phyloP scores from a whole-genome alignment of 768 basidiomycete species.

The Cyclocybe aegerita region DNA sequence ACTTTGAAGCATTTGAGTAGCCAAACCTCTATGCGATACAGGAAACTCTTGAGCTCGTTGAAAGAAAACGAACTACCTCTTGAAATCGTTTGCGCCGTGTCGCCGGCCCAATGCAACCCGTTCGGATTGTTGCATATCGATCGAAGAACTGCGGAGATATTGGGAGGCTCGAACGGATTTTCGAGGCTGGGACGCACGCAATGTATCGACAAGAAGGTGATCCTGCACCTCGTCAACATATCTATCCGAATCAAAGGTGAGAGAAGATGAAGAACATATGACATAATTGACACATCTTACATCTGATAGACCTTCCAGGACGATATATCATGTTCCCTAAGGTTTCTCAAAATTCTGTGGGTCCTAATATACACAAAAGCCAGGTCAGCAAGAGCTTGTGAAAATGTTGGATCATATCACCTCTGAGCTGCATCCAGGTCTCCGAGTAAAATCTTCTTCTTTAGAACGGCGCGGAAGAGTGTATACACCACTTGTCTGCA shows the following conservation, averaged over 20 bases:
- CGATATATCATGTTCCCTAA: conserved; percentile 30
- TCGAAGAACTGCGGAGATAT: conserved; percentile 48
- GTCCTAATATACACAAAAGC: conserved; percentile 35
- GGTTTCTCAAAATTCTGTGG: conserved; percentile 41
- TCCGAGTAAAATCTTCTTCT: conserved; percentile 36
- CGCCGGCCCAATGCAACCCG: conserved; percentile 78
- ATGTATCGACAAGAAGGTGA: conserved; percentile 62
- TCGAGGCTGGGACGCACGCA: conserved; percentile 24
- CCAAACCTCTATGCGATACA: conserved; percentile 59
- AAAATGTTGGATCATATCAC: too few species aligned
- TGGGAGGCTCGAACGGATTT: not conserved
- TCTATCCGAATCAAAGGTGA: conserved; percentile 32
- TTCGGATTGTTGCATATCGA: conserved; percentile 61
- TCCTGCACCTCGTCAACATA: conserved; percentile 80
- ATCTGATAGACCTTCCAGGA: conserved; percentile 53
- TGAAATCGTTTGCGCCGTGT: conserved; percentile 78
- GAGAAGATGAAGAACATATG: not conserved
- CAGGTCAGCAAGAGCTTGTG: not conserved
- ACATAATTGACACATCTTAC: conserved; percentile 32
- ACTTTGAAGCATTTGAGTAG: conserved; percentile 1
- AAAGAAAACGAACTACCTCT: conserved; percentile 73
- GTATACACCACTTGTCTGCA: conserved; percentile 48
- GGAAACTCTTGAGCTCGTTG: conserved; percentile 66
- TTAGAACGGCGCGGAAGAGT: conserved; percentile 53
- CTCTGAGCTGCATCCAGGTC: conserved; percentile 64